Percentiles rank a stretch among this genome's conserved stretches.
These are phyloP conservation scores for Moelleriella libera DNA, from an alignment of 2,329 filamentous ascomycete genomes.

Conservation along the genomic window DNA sequence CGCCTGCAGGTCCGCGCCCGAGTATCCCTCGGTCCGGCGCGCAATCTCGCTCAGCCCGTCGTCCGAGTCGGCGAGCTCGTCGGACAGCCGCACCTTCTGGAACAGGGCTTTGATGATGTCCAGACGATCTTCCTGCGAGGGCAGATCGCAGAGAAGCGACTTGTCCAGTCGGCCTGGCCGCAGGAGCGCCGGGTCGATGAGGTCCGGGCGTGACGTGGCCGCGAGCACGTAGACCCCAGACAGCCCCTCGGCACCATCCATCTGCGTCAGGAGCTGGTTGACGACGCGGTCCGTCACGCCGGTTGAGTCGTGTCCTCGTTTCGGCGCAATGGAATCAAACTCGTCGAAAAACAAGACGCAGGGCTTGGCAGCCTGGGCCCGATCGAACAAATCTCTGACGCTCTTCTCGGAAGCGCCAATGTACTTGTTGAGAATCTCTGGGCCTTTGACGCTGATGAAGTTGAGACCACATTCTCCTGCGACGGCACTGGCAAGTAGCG, in stretches of 20 bases:
- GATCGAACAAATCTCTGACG: conserved; percentile 87
- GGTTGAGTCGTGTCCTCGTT: conserved; percentile 90
- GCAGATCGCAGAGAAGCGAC: conserved; percentile 82
- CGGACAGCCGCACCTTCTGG: conserved; percentile 60
- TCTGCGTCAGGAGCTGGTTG: conserved; percentile 94
- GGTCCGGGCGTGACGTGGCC: conserved; percentile 80
- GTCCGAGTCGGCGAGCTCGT: conserved; percentile 44
- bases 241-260: conserved; percentile 94
- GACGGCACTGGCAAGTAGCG: conserved; percentile 87
- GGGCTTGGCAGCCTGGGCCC: conserved; percentile 77
- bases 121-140: conserved; percentile 61
- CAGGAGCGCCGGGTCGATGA: conserved; percentile 88
- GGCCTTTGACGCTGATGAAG: conserved; percentile 96
- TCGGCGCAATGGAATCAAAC: conserved; percentile 95
- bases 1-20: conserved; percentile 86
- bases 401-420: conserved; percentile 96
- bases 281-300: conserved; percentile 98
- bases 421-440: conserved; percentile 97
- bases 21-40: conserved; percentile 71
- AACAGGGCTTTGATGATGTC: conserved; percentile 84
- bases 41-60: conserved; percentile 60
- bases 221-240: conserved; percentile 93
- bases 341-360: conserved; percentile 98
- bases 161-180: conserved; percentile 90
- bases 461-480: conserved; percentile 95